These are phyloP conservation scores for Haberlea rhodopensis DNA, from an alignment of 257 asterid species.

Conservation along the genomic window DNA sequence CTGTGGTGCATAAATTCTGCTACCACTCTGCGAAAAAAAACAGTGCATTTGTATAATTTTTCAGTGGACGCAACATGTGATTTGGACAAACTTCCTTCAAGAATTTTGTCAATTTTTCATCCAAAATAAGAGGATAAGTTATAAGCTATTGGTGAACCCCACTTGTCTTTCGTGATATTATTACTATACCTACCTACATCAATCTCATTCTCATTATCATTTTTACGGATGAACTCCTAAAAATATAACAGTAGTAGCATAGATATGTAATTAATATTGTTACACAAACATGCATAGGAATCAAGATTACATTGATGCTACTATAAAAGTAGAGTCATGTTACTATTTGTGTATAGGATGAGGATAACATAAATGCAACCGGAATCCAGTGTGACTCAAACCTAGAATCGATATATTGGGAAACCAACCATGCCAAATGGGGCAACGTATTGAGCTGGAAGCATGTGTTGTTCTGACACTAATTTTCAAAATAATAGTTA, in stretches of 20 bases:
- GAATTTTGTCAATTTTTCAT: conserved; percentile 20
- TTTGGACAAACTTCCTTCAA: too few relatives aligned
- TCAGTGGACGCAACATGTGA: too few relatives aligned
- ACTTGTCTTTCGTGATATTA: conserved; percentile 25
- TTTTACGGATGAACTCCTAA: too few relatives aligned
- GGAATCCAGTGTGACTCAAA: conserved; percentile 41
- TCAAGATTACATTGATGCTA: too few relatives aligned
- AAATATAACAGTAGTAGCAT: too few relatives aligned
- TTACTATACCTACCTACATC: neutral
- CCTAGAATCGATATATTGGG: too few relatives aligned
- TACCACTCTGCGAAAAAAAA: conserved; percentile 24
- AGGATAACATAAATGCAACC: too few relatives aligned
- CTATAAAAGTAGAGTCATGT: too few relatives aligned
- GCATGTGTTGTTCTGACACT: neutral
- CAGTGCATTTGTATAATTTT: too few relatives aligned
- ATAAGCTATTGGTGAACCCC: conserved; percentile 30
- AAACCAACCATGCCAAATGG: too few relatives aligned
- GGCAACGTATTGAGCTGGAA: neutral
- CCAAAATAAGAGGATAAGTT: conserved; percentile 26
- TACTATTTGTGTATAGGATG: too few relatives aligned
- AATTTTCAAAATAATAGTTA: too few relatives aligned
- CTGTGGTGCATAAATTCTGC: conserved; percentile 35
- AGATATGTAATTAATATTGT: conserved; percentile 15
- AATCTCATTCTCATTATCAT: conserved; percentile 11
- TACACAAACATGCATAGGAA: conserved; percentile 40